Evolutionary conservation across 305 asterid species (phyloP).

Genomic region (Ilex paraguariensis): DNA sequence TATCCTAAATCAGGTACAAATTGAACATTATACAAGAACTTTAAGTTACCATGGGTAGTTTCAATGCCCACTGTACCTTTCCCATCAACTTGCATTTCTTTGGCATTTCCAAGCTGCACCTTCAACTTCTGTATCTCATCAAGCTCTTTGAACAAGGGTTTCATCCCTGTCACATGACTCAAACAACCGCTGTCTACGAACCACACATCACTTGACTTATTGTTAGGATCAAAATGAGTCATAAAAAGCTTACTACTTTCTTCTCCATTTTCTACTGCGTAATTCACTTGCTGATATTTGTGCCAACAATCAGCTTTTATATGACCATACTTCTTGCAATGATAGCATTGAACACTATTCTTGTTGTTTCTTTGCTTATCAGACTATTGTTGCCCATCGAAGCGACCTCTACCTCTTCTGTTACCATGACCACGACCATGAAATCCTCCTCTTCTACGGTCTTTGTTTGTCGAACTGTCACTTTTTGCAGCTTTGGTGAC

Average conservation of each 20-base stretch:
- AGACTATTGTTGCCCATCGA: too few relatives aligned
- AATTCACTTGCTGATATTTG: background rate
- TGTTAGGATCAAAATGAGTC: background rate
- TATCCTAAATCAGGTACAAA: background rate
- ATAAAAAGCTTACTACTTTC: background rate
- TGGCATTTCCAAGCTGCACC: background rate
- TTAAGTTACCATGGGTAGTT: background rate
- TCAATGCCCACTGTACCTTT: background rate
- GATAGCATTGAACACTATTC: background rate
- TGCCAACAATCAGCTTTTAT: constrained; percentile 1
- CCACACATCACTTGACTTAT: background rate
- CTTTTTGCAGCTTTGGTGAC: background rate
- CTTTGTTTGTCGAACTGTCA: too few relatives aligned
- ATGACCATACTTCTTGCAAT: constrained; percentile 3
- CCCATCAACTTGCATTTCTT: background rate
- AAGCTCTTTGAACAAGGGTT: background rate
- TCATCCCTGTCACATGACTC: background rate
- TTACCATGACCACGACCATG: background rate
- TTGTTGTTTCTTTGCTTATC: background rate
- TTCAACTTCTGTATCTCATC: background rate
- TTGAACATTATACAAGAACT: background rate
- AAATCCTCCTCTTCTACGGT: too few relatives aligned
- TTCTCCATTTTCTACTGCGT: background rate
- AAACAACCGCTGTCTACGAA: background rate
- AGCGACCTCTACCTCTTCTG: background rate